Base-by-base conservation (phyloP, 1,284 basidiomycete genomes). In the Sanghuangporus baumii region DNA sequence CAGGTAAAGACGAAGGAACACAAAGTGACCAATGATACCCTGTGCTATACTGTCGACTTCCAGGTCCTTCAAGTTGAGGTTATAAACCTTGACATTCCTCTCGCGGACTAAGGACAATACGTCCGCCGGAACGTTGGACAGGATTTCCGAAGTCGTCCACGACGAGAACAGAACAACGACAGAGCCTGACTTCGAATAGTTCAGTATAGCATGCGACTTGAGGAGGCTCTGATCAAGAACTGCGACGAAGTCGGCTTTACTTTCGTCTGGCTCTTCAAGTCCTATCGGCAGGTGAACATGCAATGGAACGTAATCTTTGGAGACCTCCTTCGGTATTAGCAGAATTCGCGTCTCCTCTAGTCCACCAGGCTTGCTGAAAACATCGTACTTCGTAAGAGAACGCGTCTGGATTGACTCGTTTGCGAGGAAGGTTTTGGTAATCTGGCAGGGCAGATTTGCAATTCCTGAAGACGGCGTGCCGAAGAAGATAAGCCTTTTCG, bases 1-100 rank as follows among this genome's bases (percentile, higher is more conserved):
- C 20, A 93, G 77, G 73, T 91, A 93, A 50, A 93, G 75, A 55
- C 88, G 78, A 66, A 92, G 71, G 74, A 92, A 87, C 0, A 86
- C 83, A 12, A 91, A 74, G 65, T 87, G 81, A 23, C 81, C 79
- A 23, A 88, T 67, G 59, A 87, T 70, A 62, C 75, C 79, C 18
- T 73, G 68, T 20, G 68, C 71, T 12, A 75, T 64, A 54, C 63
- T 65, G 16, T 72, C 75, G 2, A 67, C 70, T 26, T 81, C 78
- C 41, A 82, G 68, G 18, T 68, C 69, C 59, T 80, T 79, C 6
- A 81, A 75, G 68, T 92, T 78, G 64, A 92, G 75, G 18, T 75
- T 79, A 71, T 82, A 91, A 4, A 91, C 59, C 41, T 78, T 83
- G 2, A 91, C 73, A 43, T 78, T 72, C 26, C 80, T 81, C 54